Evolutionary conservation across 371 early-diverging fungal genomes (phyloP).

Genomic region (Sporodiniella umbellata): DNA sequence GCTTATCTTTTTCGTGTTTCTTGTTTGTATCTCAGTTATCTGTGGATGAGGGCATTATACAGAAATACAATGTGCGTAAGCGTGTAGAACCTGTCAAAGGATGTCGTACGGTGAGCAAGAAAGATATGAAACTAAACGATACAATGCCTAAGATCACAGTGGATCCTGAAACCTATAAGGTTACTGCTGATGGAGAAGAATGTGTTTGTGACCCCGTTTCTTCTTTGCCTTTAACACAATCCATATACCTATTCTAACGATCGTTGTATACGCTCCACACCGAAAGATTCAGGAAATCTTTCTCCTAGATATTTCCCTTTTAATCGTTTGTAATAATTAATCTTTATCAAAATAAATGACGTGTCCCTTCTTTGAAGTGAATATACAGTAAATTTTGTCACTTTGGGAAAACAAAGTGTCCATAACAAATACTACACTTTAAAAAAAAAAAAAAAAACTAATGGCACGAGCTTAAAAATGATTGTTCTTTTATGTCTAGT

Average conservation of each 20-base stretch:
- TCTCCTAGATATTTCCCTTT: neutral
- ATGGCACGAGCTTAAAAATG: too few species aligned
- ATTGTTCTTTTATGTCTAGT: too few species aligned
- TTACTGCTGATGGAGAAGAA: constrained; percentile 72
- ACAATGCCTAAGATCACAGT: constrained; percentile 72
- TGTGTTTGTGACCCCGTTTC: constrained; percentile 71
- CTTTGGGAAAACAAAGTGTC: too few species aligned
- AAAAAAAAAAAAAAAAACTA: too few species aligned
- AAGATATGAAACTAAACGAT: constrained; percentile 85
- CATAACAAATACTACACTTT: too few species aligned
- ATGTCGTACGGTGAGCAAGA: constrained; percentile 74
- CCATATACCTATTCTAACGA: constrained; percentile 74
- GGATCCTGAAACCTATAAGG: constrained; percentile 89
- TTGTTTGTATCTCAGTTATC: constrained; percentile 82
- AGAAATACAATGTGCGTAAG: constrained; percentile 66
- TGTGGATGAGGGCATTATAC: constrained; percentile 50
- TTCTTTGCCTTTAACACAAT: constrained; percentile 71
- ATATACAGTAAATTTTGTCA: too few species aligned
- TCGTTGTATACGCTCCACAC: neutral
- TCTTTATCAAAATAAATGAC: too few species aligned
- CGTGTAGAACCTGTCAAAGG: constrained; percentile 67
- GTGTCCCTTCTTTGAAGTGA: too few species aligned
- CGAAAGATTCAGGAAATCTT: too few species aligned
- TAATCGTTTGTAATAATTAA: too few species aligned
- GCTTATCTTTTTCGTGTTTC: constrained; percentile 54